Percentiles rank a stretch among this genome's conserved stretches.
These are phyloP conservation scores for Amanita polypyramis DNA, from an alignment of 768 basidiomycete genomes.

Conservation along the genomic window DNA sequence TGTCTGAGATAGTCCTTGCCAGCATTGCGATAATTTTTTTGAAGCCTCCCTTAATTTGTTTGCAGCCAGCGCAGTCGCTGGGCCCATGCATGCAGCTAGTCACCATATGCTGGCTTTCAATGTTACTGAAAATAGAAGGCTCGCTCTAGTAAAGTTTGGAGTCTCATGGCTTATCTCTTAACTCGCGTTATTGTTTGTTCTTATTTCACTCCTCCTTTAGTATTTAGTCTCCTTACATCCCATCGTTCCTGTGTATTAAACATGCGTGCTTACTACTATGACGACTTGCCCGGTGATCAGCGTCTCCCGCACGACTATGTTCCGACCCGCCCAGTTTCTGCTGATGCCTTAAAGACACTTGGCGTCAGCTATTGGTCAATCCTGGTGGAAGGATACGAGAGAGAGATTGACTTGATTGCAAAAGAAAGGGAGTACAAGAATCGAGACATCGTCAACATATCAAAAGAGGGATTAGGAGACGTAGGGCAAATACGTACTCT, in stretches of 20 bases:
- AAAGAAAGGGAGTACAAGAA: conserved; percentile 72
- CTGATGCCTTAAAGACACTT: conserved; percentile 37
- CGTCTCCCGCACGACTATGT: conserved; percentile 69
- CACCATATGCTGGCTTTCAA: too few species aligned
- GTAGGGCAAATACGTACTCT: conserved; percentile 13
- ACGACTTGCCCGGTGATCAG: conserved; percentile 72
- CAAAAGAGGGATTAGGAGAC: conserved; percentile 72
- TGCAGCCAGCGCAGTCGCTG: too few species aligned
- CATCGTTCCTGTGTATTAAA: not conserved
- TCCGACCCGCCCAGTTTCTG: conserved; percentile 40
- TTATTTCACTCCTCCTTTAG: not conserved
- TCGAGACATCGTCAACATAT: conserved; percentile 69
- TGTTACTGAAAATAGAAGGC: too few species aligned
- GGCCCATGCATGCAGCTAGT: too few species aligned
- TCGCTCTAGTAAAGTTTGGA: too few species aligned
- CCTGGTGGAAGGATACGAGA: conserved; percentile 49
- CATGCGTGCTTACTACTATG: conserved; percentile 73
- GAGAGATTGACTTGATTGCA: conserved; percentile 52
- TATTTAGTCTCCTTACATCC: not conserved
- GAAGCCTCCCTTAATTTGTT: too few species aligned
- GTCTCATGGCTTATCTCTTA: too few species aligned
- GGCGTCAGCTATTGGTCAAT: conserved; percentile 63
- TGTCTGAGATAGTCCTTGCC: too few species aligned
- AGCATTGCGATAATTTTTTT: too few species aligned
- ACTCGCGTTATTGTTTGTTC: too few species aligned